Conservation (phyloP, 2,329 filamentous ascomycete genomes). For the Monascus ruber region DNA sequence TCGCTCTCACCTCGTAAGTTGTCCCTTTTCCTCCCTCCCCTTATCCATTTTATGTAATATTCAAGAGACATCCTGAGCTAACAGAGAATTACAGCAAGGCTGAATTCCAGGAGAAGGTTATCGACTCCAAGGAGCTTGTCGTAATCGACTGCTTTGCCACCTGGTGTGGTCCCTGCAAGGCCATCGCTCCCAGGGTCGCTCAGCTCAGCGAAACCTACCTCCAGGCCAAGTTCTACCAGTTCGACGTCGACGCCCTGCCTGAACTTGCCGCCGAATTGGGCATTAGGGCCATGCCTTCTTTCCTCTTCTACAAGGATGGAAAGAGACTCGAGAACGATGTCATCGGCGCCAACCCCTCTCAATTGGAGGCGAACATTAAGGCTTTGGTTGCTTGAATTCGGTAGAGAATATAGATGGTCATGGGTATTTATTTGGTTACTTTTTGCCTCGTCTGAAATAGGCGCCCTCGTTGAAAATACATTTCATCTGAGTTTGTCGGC, state of each 20-base stretch:
- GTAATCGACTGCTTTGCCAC: constrained; percentile 78
- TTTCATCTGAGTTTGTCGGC: too few relatives aligned
- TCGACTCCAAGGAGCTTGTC: constrained; percentile 45
- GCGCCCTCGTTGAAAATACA: too few relatives aligned
- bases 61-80: neutral
- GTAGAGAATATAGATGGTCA: neutral
- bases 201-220: constrained; percentile 50
- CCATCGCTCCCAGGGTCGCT: constrained; percentile 65
- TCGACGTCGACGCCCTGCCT: constrained; percentile 76
- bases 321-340: constrained; percentile 56
- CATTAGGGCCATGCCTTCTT: constrained; percentile 87
- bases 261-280: constrained; percentile 65
- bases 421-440: too few relatives aligned
- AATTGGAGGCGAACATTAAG: constrained; percentile 40
- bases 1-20: constrained; percentile 21
- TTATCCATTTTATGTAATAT: constrained; percentile 1
- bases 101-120: constrained; percentile 45
- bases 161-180: constrained; percentile 95
- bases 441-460: too few relatives aligned
- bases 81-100: constrained; percentile 36
- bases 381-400: constrained; percentile 11
- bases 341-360: constrained; percentile 67
- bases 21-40: constrained; percentile 1
- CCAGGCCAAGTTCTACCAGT: constrained; percentile 66
- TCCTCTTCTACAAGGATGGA: constrained; percentile 72